Evolutionary conservation across 495 filamentous ascomycete species (phyloP), one percentile per base, ranked within the genome.

Genomic region (Beverwykella pulmonaria): DNA sequence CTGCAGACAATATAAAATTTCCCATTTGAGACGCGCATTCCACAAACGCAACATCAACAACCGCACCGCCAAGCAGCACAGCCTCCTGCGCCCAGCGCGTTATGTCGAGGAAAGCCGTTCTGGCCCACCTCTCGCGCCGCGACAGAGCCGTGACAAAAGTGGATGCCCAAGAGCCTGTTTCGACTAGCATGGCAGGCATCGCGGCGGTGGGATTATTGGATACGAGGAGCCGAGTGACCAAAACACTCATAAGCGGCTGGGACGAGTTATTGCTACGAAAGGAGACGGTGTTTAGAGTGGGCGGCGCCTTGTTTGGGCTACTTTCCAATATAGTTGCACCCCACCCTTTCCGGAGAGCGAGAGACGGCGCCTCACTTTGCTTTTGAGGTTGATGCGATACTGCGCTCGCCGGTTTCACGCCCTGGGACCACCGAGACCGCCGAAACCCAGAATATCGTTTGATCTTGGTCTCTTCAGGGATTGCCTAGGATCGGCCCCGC

Each of bases 121-220:
- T 34, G 30, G 30, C 12, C 30, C 30, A 34, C 30, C 30, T 34
- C 30, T 34, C 30, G 39, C 39, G 39, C 39, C 39, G 39, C 17
- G 39, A 2, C 26, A 2, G 26, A 5, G 20, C 39, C 14, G 39
- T 32, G 41, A 17, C 26, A 9, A 15, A 15, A 27, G 27, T 46
- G 23, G 44, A 19, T 22, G 59, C 59, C 59, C 59, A 61, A 46
- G 46, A 50, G 27, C 59, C 59, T 36, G 59, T 61, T 61, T 61
- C 59, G 59, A 52, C 59, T 41, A 61, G 59, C 17, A 22, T 1
- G 10, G 17, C 27, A 50, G 19, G 14, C 39, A 17, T 53, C 53
- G 20, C 27, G 19, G 17, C 46, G 47, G 57, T 10, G 6, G 39
- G 17, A 44, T n/a, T 44, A 44, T 36, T 61, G 59, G 59, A 50